Percentiles rank a stretch among this genome's conserved stretches.
These are phyloP conservation scores for Pythium oligandrum DNA, from an alignment of 352 stramenopile species.

Conservation along the genomic window DNA sequence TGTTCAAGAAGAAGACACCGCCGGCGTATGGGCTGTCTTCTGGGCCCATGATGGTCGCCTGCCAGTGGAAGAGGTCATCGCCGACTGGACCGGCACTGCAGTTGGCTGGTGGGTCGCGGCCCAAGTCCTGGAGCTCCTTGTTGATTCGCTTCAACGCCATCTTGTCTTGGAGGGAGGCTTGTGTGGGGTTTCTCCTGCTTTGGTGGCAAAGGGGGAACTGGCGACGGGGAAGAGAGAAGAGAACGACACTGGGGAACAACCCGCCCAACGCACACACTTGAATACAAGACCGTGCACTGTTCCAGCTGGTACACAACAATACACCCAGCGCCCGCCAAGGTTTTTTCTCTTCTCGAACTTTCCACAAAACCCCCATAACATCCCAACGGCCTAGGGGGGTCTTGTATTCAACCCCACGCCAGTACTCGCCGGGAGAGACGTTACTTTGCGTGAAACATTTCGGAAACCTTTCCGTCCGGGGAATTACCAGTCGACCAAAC, in stretches of 20 bases:
- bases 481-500: too few species aligned
- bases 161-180: constrained; percentile 2
- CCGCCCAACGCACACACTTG: neutral
- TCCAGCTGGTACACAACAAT: neutral
- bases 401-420: too few species aligned
- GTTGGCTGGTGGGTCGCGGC: constrained; percentile 96
- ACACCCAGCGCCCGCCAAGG: constrained; percentile 1
- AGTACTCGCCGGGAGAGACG: too few species aligned
- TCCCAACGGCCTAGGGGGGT: too few species aligned
- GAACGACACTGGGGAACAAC: constrained; percentile 1
- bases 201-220: constrained; percentile 19
- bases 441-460: too few species aligned
- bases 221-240: constrained; percentile 11
- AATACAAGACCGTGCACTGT: neutral
- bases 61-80: constrained; percentile 98
- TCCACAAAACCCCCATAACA: constrained; percentile 6
- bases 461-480: too few species aligned
- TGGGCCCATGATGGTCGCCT: constrained; percentile 97
- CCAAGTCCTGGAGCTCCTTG: constrained; percentile 94
- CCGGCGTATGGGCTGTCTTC: constrained; percentile 97
- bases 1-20: constrained; percentile 98
- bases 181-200: constrained; percentile 19
- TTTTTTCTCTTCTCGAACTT: constrained; percentile 27
- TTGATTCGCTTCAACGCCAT: constrained; percentile 96
- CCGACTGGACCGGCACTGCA: constrained; percentile 97